Percentiles rank a stretch among this genome's conserved stretches.
Evolutionary conservation across 768 basidiomycete genomes (phyloP).

Genomic region (Holtermannia corniformis): DNA sequence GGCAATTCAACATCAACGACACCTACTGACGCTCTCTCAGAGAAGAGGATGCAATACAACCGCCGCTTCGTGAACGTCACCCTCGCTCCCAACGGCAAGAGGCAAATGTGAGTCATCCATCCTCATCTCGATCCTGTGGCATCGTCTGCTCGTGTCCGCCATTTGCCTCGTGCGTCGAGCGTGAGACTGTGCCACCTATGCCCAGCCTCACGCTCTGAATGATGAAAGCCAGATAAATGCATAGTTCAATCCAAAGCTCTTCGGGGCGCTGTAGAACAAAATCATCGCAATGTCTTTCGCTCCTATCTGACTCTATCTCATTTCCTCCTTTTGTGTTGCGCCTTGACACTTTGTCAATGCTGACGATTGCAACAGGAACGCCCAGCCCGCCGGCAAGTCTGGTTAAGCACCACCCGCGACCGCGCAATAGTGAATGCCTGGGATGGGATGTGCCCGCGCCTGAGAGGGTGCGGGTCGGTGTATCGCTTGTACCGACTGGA

Average conservation of each 20-base stretch:
- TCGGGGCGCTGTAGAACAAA: conserved; percentile 61
- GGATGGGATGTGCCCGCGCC: too few relatives aligned
- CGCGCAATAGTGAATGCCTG: too few relatives aligned
- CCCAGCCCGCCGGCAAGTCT: conserved; percentile 41
- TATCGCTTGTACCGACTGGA: neutral
- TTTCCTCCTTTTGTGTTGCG: neutral
- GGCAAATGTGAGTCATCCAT: conserved; percentile 73
- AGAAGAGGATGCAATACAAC: conserved; percentile 92
- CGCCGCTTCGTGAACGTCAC: conserved; percentile 89
- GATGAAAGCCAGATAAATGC: conserved; percentile 46
- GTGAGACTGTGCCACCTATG: conserved; percentile 6
- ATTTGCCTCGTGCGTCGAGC: neutral
- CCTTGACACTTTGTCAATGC: neutral
- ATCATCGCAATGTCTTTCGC: conserved; percentile 94
- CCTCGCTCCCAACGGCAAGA: conserved; percentile 79
- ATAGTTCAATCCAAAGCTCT: conserved; percentile 95
- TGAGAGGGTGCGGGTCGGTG: neutral
- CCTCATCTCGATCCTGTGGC: conserved; percentile 4
- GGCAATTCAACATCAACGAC: too few relatives aligned
- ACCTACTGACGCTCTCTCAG: conserved; percentile 12
- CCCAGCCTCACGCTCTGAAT: conserved; percentile 14
- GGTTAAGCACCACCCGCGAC: too few relatives aligned
- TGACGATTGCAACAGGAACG: conserved; percentile 30
- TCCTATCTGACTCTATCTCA: conserved; percentile 73
- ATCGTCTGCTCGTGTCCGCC: neutral